Base-by-base conservation (phyloP, 108 stramenopile species). In the Cyclotella kingstonii region DNA sequence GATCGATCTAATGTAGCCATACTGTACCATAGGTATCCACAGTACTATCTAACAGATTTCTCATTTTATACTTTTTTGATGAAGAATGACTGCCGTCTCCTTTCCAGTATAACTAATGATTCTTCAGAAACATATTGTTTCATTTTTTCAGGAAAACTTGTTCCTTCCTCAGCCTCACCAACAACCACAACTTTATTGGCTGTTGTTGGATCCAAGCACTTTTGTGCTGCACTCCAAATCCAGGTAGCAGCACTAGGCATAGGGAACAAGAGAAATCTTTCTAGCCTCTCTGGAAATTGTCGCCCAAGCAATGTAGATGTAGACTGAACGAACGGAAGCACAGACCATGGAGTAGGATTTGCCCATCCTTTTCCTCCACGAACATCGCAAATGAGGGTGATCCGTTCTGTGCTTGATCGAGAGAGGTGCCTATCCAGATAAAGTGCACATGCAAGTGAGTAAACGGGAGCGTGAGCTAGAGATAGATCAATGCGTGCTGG, bases 311-410 rank as follows among this genome's bases (percentile, higher is more conserved):
- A 41, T 21, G 72, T 73, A 7, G 56, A 66, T 7, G 72, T 57
- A 21, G 67, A 72, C 50, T 73, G 70, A 44, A 88, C 63, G 43
- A 86, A 88, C 0, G 90, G 84, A 8, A 91, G 57, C 21, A 81
- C 54, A 4, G 55, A 54, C 43, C 72, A 63, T 6, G 80, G 81
- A 27, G 77, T 68, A 1, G 67, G 58, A 61, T 91, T 91, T 12
- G 78, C 61, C 90, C 90, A 91, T n/a, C 85, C 85, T 34, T 58
- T 40, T 12, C 90, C 90, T 33, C 77, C 81, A 25, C 90, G 78
- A 14, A 84, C 78, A 64, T 91, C 90, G 33, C 87, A 60, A 10
- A 84, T 21, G 21, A 91, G 74, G 27, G 78, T 71, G 22, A 88
- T 40, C 9, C 34, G 54, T 60, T 88, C 87, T 15, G 45, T 29